These are phyloP conservation scores for Penicillium oxalicum DNA, from an alignment of 2,329 filamentous ascomycete genomes.

Conservation along the genomic window DNA sequence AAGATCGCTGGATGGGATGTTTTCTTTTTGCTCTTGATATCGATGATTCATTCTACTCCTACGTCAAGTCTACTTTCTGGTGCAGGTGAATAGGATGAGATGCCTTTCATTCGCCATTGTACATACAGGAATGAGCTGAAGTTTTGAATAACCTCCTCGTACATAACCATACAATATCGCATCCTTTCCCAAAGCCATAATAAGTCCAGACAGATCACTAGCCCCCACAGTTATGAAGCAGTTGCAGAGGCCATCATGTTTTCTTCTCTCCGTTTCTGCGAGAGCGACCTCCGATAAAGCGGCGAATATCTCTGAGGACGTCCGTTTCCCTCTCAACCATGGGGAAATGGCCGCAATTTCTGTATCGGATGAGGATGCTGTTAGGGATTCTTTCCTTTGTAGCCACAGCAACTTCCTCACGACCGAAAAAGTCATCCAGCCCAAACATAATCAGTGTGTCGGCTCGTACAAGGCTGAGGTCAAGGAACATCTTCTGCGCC, in stretches of 20 bases:
- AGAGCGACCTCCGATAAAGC: constrained; percentile 10
- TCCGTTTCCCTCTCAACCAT: constrained; percentile 21
- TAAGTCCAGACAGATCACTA: no score
- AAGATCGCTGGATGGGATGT: no score
- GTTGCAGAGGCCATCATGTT: background rate
- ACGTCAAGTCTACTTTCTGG: constrained; percentile 14
- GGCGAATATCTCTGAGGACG: constrained; percentile 12
- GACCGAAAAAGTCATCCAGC: constrained; percentile 19
- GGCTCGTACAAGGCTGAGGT: constrained; percentile 18
- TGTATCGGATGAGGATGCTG: constrained; percentile 11
- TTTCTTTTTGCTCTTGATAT: background rate
- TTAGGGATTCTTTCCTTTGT: constrained; percentile 11
- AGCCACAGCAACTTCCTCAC: constrained; percentile 12
- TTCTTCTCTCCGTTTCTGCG: background rate
- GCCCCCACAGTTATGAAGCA: background rate
- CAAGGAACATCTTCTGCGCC: constrained; percentile 15
- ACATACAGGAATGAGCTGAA: constrained; percentile 8
- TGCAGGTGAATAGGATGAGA: constrained; percentile 10
- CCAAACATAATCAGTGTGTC: constrained; percentile 24
- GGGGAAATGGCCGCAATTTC: constrained; percentile 25
- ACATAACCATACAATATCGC: no score
- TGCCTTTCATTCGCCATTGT: constrained; percentile 11
- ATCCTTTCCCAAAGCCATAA: no score
- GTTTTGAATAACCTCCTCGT: background rate
- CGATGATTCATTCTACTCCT: constrained; percentile 5